These are phyloP conservation scores for Citrus sp. DNA, from an alignment of 345 rosid genomes.

Conservation along the genomic window DNA sequence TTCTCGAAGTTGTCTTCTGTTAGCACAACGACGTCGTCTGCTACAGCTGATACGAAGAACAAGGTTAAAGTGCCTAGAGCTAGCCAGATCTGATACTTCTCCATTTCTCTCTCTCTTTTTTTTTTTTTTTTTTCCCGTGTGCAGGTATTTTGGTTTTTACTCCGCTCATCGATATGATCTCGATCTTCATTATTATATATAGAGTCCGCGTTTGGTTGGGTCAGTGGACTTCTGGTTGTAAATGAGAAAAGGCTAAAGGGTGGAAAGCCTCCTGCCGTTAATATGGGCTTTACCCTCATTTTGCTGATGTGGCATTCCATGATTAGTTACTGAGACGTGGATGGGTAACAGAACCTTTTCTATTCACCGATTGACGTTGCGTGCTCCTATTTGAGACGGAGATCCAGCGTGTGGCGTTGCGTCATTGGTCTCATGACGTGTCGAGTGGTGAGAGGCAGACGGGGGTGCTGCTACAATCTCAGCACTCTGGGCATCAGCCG, in stretches of 20 bases:
- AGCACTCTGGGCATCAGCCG: background rate
- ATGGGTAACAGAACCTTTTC: no score
- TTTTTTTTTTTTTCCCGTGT: background rate
- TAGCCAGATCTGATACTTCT: conserved; percentile 69
- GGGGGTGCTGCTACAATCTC: background rate
- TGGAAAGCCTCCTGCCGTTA: background rate
- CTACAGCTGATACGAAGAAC: conserved; percentile 52
- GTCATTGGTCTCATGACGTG: conserved; percentile 11
- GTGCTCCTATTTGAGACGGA: background rate
- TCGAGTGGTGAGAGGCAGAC: conserved; percentile 5
- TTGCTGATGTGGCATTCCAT: conserved; percentile 6
- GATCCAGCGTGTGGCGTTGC: conserved; percentile 4
- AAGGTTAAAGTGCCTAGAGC: conserved; percentile 42
- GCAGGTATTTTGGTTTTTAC: background rate
- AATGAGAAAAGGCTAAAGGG: background rate
- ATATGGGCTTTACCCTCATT: background rate
- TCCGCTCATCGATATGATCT: background rate
- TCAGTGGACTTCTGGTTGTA: background rate
- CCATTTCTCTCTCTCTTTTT: conserved; percentile 28
- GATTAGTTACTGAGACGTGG: background rate
- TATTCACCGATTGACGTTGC: no score
- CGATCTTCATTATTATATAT: background rate
- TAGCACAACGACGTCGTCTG: conserved; percentile 80
- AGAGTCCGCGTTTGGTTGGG: background rate
- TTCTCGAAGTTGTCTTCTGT: conserved; percentile 92